These are phyloP conservation scores for Magnusiomyces magnusii DNA, from an alignment of 1,139 yeast species.

Conservation along the genomic window DNA sequence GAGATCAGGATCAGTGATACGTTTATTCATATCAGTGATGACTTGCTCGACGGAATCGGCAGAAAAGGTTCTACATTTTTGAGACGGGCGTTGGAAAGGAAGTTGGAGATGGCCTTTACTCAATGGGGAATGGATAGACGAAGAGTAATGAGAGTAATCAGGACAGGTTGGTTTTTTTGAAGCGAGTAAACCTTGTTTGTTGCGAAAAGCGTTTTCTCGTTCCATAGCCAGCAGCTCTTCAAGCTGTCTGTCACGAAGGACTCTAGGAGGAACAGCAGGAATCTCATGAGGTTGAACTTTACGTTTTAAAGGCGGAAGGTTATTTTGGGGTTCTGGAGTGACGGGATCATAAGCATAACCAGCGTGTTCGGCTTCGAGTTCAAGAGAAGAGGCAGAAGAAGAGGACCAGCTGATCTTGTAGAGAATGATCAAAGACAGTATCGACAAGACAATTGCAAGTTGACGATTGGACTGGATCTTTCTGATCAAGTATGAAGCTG, in stretches of 20 bases:
- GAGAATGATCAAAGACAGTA: not conserved
- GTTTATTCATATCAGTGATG: slow-evolving; percentile 45
- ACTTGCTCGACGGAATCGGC: slow-evolving; percentile 58
- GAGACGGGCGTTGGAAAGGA: slow-evolving; percentile 72
- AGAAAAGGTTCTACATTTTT: slow-evolving; percentile 62
- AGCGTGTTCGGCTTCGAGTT: not conserved
- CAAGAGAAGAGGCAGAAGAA: not conserved
- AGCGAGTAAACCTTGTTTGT: not conserved
- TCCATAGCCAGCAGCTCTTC: not conserved
- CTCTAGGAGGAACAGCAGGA: not conserved
- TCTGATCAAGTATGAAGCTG: not conserved
- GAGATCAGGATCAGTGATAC: slow-evolving; percentile 54
- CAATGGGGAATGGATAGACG: slow-evolving; percentile 29
- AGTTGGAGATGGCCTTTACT: slow-evolving; percentile 36
- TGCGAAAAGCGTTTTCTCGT: not conserved
- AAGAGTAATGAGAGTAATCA: slow-evolving; percentile 36
- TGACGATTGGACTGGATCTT: not conserved
- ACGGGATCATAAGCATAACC: not conserved
- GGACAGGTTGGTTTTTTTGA: slow-evolving; percentile 29
- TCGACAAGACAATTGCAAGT: not conserved
- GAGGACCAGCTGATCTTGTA: not conserved
- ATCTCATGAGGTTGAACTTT: not conserved
- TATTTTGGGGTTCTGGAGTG: not conserved
- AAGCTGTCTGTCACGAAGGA: not conserved
- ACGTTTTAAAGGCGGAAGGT: not conserved